Evolutionary conservation across 768 basidiomycete genomes (phyloP).

Genomic region (Lyophyllum shimeji): DNA sequence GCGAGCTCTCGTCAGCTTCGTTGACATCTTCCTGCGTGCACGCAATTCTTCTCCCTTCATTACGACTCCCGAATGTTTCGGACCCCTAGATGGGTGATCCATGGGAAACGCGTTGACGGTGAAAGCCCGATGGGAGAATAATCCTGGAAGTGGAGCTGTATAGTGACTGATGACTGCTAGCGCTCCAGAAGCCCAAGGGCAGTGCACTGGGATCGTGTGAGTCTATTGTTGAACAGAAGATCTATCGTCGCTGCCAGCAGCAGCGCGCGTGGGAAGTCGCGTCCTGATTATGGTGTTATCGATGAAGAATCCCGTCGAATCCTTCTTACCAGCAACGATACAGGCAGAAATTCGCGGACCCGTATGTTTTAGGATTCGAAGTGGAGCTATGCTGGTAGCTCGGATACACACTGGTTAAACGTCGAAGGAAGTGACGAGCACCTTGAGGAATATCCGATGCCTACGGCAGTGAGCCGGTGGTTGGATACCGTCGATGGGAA

Average conservation of each 20-base stretch:
- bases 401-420: background rate
- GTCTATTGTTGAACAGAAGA: background rate
- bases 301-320: background rate
- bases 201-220: background rate
- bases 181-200: background rate
- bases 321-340: background rate
- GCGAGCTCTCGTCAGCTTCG: background rate
- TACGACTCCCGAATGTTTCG: background rate
- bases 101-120: background rate
- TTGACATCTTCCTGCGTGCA: background rate
- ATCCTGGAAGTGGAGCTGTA: background rate
- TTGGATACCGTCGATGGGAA: background rate
- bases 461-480: background rate
- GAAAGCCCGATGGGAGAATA: slow-evolving; percentile 1
- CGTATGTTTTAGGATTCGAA: too few relatives aligned
- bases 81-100: background rate
- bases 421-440: background rate
- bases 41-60: background rate
- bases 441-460: background rate
- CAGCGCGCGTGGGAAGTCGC: slow-evolving; percentile 2
- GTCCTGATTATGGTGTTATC: background rate
- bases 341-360: background rate
- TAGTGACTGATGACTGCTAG: background rate
- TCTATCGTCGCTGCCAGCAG: background rate
- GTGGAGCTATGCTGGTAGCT: background rate